Conservation (phyloP, 1,284 basidiomycete species). For the Cutaneotrichosporon cutaneum region DNA sequence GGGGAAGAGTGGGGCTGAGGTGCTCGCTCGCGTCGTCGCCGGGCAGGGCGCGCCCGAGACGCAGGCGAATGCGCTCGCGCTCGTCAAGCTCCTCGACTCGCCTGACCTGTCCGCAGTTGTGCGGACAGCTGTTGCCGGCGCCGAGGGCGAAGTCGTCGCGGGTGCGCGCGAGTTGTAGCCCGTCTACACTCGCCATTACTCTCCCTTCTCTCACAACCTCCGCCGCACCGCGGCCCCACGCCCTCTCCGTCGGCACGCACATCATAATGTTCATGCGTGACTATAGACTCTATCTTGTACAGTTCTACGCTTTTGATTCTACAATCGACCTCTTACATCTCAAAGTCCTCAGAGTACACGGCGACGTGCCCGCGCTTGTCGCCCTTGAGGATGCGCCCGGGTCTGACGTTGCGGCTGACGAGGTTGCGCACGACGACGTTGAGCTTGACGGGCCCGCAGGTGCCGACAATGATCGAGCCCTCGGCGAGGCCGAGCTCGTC, state of each 20-base stretch:
- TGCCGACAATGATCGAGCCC: constrained; percentile 68
- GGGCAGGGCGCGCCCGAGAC: constrained; percentile 13
- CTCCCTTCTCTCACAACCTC: neutral
- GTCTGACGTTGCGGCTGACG: constrained; percentile 65
- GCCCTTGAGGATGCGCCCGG: constrained; percentile 60
- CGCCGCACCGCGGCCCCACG: neutral
- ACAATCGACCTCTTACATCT: constrained; percentile 49
- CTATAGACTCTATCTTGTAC: constrained; percentile 4
- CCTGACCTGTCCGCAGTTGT: neutral
- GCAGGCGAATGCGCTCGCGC: constrained; percentile 18
- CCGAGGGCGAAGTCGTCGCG: neutral
- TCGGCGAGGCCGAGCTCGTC: constrained; percentile 64
- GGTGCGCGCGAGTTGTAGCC: neutral
- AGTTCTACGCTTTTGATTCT: constrained; percentile 3
- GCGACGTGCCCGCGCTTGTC: constrained; percentile 64
- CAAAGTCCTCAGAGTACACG: constrained; percentile 68
- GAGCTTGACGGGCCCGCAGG: constrained; percentile 72
- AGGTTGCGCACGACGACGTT: constrained; percentile 69
- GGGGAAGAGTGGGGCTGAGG: constrained; percentile 1
- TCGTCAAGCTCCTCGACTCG: constrained; percentile 7
- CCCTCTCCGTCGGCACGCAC: neutral
- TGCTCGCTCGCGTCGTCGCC: constrained; percentile 15
- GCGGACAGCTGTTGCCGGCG: neutral
- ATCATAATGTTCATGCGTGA: neutral
- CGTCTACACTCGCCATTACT: too few relatives aligned